Conservation (phyloP, 441 rosid genomes). For the Capsella rubella region DNA sequence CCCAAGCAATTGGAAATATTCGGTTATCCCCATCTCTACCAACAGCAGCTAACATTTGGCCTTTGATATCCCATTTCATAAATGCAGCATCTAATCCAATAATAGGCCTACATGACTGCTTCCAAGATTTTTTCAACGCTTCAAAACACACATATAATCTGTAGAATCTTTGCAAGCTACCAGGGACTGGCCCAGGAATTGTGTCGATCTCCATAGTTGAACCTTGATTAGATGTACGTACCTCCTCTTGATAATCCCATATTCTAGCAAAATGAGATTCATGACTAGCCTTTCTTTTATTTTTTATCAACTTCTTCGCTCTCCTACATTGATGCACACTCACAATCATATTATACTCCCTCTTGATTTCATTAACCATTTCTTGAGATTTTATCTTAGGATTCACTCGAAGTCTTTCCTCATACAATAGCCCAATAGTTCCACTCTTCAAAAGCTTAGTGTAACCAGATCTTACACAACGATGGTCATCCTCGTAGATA, state of each 20-base stretch:
- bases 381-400: background rate
- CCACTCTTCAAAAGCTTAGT: too few species aligned
- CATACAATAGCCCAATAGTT: too few species aligned
- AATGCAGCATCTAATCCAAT: background rate
- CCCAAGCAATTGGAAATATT: conserved; percentile 3
- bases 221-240: background rate
- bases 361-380: too few species aligned
- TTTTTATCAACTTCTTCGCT: background rate
- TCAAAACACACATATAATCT: background rate
- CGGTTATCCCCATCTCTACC: conserved; percentile 5
- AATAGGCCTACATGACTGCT: background rate
- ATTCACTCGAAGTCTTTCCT: too few species aligned
- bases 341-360: background rate
- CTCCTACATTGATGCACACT: background rate
- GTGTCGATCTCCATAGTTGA: background rate
- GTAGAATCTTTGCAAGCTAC: background rate
- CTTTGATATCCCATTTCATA: conserved; percentile 12
- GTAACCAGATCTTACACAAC: too few species aligned
- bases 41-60: background rate
- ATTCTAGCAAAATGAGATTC: background rate
- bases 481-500: too few species aligned
- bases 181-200: background rate
- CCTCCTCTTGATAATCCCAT: background rate
- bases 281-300: background rate
- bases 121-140: background rate